Evolutionary conservation across 1,284 basidiomycete species (phyloP), one percentile per base, ranked within the genome.

Genomic region (Anthracocystis walkeri): DNA sequence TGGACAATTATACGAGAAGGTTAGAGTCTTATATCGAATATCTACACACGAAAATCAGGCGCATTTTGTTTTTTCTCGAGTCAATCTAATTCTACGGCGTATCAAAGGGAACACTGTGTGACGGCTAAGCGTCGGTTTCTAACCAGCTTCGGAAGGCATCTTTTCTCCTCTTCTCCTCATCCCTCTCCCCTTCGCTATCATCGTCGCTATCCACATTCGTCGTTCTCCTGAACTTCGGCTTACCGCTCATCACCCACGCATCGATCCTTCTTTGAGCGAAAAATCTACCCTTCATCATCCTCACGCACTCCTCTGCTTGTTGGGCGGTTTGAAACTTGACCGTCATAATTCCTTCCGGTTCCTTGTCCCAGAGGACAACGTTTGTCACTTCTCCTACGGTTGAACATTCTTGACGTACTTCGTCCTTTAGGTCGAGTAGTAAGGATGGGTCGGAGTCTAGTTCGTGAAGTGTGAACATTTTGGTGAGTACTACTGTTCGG

Each of bases 211-310:
- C 51, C 2, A 27, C 58, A 6, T 52, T 10, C 4, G 31, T 44
- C 11, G 40, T 91, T 65, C 92, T 91, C 75, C 88, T 89, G 88
- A 93, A 99, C 53, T 91, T 88, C 77, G 95, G 91, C 84, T 90
- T 92, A 42, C 93, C 94, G 27, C 89, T 88, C 84, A 91, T 94
- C 4, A 96, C 86, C 6, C 89, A 90, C 0, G 96, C 96, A 79
- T 92, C 90, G 51, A 99, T 89, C 67, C 90, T 88, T 57, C 93
- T 89, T 3, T 93, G 93, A 23, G 90, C 92, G 84, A 99, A 99
- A 87, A 91, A 98, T 23, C 97, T 89, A 1, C 93, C 93, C 78
- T 97, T 90, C 95, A 98, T 98, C 91, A 93, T 97, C 91, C 93
- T 68, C 12, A 98, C 88, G 81, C 96, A 99, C 5, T 93, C 93